Base-by-base conservation (phyloP, 192 early-diverging fungal species). In the Backusella parvicylindrica region DNA sequence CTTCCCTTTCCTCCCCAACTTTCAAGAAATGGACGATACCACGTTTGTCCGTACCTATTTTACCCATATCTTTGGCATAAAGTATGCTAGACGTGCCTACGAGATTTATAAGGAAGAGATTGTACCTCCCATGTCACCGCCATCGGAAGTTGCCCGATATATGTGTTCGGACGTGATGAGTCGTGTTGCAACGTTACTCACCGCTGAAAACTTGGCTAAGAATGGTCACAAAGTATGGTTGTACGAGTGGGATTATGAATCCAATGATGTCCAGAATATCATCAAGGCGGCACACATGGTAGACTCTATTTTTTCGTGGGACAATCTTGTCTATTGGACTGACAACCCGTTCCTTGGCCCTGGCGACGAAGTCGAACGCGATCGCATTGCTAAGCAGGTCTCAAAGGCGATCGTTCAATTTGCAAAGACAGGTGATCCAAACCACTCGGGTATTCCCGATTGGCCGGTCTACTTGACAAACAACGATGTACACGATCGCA, bases 391-490 rank as follows among this genome's bases (percentile, higher is more conserved):
- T 6, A 74, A 79, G 2, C 84, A 85, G 40, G 67, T 85, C 3
- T 72, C 79, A 6, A 43, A 68, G 28, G 68, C 81, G 0, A 77
- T 80, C 32, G 69, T 82, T 2, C 64, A 72, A 1, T 85, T 85
- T 70, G 84, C 84, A 2, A 80, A 78, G 67, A 77, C 79, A 1
- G 79, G 84, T 13, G 75, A 84, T 23, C 84, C 84, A 0, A 82
- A 84, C 37, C 84, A 78, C 49, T n/a, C 23, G 3, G 77, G 77
- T 1, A 78, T 78, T 30, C 77, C 77, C n/a, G 38, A 68, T 9
- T 78, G 77, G 77, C 77, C 77, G 1, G 33, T 67, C 1, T 78
- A 78, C 32, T 16, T 53, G 1, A 64, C 28, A 4, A 13, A 37
- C 6, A 26, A 31, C 1, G 64, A 72, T n/a, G 36, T 40, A 0